Base-by-base conservation (phyloP, 2,329 filamentous ascomycete genomes). In the Monosporascus sp. region DNA sequence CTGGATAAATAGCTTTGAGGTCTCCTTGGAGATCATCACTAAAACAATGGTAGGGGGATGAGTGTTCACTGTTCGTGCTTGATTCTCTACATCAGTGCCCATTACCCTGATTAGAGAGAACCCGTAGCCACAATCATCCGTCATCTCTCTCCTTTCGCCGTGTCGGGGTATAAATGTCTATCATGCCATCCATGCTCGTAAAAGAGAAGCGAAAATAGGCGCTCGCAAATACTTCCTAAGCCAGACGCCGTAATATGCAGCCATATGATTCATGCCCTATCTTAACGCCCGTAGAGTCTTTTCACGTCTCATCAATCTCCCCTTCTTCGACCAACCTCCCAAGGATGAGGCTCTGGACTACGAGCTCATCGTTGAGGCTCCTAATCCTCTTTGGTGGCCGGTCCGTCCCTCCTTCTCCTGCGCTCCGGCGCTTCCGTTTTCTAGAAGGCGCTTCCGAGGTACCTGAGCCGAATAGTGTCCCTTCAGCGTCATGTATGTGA, bases 301-400 rank as follows among this genome's bases (percentile, higher is more conserved):
- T 19, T 34, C 16, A 24, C 49, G 52, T 54, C 64, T 59, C 61
- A 22, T 65, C 60, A 61, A 76, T 64, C 60, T 83, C 79, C 14
- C 73, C 77, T 49, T 83, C 81, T 57, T 90, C 86, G 50, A 91
- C 82, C 61, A 97, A 72, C 56, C 85, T 83, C 1, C 92, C 93
- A 49, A 96, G 69, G 58, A 99, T 97, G 55, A 97, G 75, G 69
- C 91, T 97, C 76, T 99, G 93, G 52, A 96, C 86, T 22, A 97
- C 84, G 66, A 93, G 84, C 71, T 97, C 93, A 68, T 95, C 87
- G 52, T 86, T 87, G 50, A 96, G 81, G 45, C 94, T 80, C 57
- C 80, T 81, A 38, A 91, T 76, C 56, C 72, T 80, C 61, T 79
- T 76, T 14, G 77, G 73, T 44, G 72, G 64, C 17, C 73, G 66